Conservation (phyloP, 345 rosid genomes). For the Eucalyptus curtisii region DNA sequence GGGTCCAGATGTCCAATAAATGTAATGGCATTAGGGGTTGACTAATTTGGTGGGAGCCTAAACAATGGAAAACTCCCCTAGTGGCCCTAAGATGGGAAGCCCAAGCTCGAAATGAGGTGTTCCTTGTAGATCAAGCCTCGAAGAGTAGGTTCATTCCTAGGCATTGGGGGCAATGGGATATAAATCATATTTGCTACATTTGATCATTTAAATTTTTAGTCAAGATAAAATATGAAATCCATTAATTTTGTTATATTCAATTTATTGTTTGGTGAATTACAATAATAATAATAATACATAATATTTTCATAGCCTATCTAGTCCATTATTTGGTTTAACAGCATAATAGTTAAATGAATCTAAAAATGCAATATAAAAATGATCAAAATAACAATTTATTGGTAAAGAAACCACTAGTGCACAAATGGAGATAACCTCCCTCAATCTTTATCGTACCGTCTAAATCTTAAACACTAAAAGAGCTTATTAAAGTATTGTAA, state of each 20-base stretch:
- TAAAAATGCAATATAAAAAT: background rate
- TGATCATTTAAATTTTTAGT: background rate
- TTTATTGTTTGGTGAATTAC: too few species aligned
- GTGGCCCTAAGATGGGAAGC: too few species aligned
- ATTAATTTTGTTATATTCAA: too few species aligned
- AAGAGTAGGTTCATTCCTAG: background rate
- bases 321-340: background rate
- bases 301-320: too few species aligned
- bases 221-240: too few species aligned
- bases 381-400: too few species aligned
- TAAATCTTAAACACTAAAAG: background rate
- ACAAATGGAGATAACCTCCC: background rate
- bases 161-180: background rate
- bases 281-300: too few species aligned
- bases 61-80: background rate
- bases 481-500: background rate
- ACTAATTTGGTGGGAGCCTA: background rate
- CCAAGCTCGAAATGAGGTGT: background rate
- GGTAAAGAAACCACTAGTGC: background rate
- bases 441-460: background rate
- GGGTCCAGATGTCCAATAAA: too few species aligned
- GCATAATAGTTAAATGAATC: background rate
- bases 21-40: background rate
- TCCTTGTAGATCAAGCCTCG: background rate
- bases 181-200: too few species aligned